phyloP scores from a whole-genome alignment of 495 filamentous ascomycete species.

The Annulohypoxylon stygium region DNA sequence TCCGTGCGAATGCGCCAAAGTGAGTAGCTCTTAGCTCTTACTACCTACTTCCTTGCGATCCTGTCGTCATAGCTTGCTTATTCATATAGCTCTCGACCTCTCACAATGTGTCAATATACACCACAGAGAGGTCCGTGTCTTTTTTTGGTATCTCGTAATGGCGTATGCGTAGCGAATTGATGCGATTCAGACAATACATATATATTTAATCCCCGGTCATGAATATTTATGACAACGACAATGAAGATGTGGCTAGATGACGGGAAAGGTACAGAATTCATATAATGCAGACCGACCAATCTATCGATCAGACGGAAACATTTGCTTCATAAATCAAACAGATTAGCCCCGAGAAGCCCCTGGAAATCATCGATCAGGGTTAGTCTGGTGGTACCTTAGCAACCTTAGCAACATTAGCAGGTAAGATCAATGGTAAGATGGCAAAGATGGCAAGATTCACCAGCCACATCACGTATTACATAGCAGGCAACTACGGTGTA shows the following conservation, averaged over 20 bases:
- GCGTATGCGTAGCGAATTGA: conserved; percentile 4
- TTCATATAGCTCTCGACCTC: neutral
- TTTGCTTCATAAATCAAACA: conserved; percentile 32
- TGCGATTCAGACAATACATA: conserved; percentile 5
- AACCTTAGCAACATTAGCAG: neutral
- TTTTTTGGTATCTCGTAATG: conserved; percentile 7
- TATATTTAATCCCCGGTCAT: conserved; percentile 9
- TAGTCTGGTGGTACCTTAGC: conserved; percentile 5
- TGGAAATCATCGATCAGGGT: conserved; percentile 23
- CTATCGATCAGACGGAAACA: conserved; percentile 21
- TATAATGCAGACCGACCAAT: conserved; percentile 13
- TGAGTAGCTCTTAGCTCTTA: conserved; percentile 6
- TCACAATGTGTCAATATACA: conserved; percentile 12
- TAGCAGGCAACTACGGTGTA: neutral
- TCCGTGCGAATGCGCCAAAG: conserved; percentile 10
- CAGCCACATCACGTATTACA: neutral
- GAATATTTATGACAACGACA: neutral
- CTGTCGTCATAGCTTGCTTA: conserved; percentile 34
- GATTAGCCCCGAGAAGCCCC: conserved; percentile 10
- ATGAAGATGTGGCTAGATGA: conserved; percentile 2
- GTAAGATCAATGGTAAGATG: neutral
- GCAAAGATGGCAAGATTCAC: conserved; percentile 4
- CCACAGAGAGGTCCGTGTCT: conserved; percentile 7
- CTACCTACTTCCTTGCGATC: conserved; percentile 31
- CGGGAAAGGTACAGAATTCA: neutral